Conservation (phyloP, 1,284 basidiomycete genomes). For the Schizophyllum amplum region DNA sequence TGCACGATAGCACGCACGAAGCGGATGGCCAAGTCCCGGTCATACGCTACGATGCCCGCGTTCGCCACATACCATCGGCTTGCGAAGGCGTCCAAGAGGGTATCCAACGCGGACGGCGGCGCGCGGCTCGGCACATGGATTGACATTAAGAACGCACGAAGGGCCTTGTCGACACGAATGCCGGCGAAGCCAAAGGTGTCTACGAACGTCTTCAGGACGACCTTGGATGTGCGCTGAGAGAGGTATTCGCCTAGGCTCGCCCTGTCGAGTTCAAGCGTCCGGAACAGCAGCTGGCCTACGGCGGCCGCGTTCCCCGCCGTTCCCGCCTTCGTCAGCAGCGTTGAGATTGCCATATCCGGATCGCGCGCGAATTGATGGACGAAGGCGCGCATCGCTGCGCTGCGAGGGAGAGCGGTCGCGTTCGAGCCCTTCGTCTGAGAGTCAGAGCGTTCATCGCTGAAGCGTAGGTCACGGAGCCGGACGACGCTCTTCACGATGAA, state of each 20-base stretch:
- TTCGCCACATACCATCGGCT: constrained; percentile 90
- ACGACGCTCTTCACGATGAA: constrained; percentile 88
- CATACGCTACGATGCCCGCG: constrained; percentile 64
- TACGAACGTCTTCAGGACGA: constrained; percentile 76
- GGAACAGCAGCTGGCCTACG: constrained; percentile 79
- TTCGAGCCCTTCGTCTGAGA: constrained; percentile 34
- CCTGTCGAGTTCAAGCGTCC: constrained; percentile 78
- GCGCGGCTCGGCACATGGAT: constrained; percentile 54
- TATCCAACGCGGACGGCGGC: constrained; percentile 46
- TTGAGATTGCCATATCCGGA: constrained; percentile 62
- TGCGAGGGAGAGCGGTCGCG: constrained; percentile 32
- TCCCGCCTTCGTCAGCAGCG: constrained; percentile 51
- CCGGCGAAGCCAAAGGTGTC: constrained; percentile 82
- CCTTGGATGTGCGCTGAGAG: constrained; percentile 59
- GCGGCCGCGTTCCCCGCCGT: constrained; percentile 53
- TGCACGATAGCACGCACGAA: constrained; percentile 83
- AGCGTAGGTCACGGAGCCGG: constrained; percentile 62
- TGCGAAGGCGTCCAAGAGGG: constrained; percentile 80
- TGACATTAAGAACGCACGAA: constrained; percentile 83
- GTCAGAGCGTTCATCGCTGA: constrained; percentile 60
- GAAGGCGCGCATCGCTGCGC: constrained; percentile 62
- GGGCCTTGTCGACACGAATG: constrained; percentile 80
- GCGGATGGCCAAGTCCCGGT: constrained; percentile 68
- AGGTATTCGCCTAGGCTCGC: constrained; percentile 81
- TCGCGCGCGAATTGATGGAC: constrained; percentile 68